Evolutionary conservation across 345 rosid species (phyloP).

Genomic region (Balakata baccata): DNA sequence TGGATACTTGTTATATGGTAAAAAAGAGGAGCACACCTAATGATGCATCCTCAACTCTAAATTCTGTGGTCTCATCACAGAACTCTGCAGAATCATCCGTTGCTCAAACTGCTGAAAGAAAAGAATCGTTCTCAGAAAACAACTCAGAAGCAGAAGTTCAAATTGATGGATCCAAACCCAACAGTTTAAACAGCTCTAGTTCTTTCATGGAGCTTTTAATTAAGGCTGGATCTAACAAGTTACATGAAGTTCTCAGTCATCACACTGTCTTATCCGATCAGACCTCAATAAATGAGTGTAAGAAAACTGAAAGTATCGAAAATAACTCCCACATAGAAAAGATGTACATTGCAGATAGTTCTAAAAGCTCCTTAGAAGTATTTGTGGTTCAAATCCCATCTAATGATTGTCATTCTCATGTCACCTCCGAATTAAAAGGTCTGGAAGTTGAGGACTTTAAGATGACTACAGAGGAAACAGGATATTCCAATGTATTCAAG

Average conservation of each 20-base stretch:
- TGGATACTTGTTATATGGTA: constrained; percentile 15
- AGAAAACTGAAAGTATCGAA: constrained; percentile 17
- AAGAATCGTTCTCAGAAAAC: constrained; percentile 48
- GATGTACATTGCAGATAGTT: constrained; percentile 25
- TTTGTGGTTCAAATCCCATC: constrained; percentile 20
- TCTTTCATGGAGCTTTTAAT: constrained; percentile 58
- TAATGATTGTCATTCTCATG: constrained; percentile 30
- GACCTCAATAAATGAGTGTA: constrained; percentile 26
- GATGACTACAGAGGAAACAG: constrained; percentile 29
- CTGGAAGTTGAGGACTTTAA: constrained; percentile 30
- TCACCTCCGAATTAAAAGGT: constrained; percentile 21
- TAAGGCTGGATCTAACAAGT: constrained; percentile 39
- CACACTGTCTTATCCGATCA: constrained; percentile 24
- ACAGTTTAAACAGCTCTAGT: constrained; percentile 22
- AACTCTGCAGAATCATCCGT: constrained; percentile 37
- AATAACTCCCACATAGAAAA: constrained; percentile 19
- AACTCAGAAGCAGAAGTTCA: constrained; percentile 41
- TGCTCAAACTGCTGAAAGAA: constrained; percentile 48
- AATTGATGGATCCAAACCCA: constrained; percentile 17
- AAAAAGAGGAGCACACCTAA: constrained; percentile 19
- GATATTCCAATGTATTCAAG: constrained; percentile 26
- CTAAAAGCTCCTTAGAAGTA: constrained; percentile 29
- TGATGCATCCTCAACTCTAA: constrained; percentile 48
- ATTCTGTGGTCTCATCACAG: constrained; percentile 53
- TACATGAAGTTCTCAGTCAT: constrained; percentile 27